A percentile compares a stretch with the other conserved stretches of the same genome.
Conservation (phyloP, 352 stramenopile species). For the Plasmopara muralis region DNA sequence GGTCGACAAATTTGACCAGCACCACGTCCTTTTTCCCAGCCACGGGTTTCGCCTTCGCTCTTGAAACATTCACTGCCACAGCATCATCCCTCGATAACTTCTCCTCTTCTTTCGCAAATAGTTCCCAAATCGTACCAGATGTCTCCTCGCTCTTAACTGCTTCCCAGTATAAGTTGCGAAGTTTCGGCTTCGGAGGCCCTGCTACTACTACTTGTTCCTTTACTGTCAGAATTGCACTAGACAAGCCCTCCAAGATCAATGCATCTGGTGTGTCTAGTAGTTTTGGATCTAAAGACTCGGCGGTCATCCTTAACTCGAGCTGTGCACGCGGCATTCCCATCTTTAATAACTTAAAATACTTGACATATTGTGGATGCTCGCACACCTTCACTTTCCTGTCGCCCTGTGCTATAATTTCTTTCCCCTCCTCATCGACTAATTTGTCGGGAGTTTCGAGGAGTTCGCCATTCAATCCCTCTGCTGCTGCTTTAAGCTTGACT, state of each 20-base stretch:
- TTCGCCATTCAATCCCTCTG: slow-evolving; percentile 54
- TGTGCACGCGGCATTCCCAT: slow-evolving; percentile 91
- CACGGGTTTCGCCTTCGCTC: slow-evolving; percentile 15
- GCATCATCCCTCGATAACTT: slow-evolving; percentile 11
- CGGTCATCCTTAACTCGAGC: slow-evolving; percentile 88
- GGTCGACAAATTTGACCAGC: slow-evolving; percentile 58
- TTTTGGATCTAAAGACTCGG: slow-evolving; percentile 86
- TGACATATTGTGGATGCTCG: slow-evolving; percentile 86
- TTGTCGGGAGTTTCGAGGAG: slow-evolving; percentile 61
- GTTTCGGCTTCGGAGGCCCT: slow-evolving; percentile 64
- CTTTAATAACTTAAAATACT: slow-evolving; percentile 96
- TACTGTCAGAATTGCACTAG: slow-evolving; percentile 11
- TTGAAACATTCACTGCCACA: slow-evolving; percentile 26
- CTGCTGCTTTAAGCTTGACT: slow-evolving; percentile 83
- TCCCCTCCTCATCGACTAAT: slow-evolving; percentile 46
- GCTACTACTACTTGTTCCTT: slow-evolving; percentile 31
- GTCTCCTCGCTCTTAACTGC: slow-evolving; percentile 54
- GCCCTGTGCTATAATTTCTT: slow-evolving; percentile 27
- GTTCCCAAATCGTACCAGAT: slow-evolving; percentile 70
- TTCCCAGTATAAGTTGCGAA: slow-evolving; percentile 82
- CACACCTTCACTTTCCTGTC: slow-evolving; percentile 39
- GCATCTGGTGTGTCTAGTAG: slow-evolving; percentile 84
- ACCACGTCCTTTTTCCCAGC: slow-evolving; percentile 36
- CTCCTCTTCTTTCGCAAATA: slow-evolving; percentile 37
- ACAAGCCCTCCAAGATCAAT: slow-evolving; percentile 50